These are phyloP conservation scores for Metschnikowia dekortorum DNA, from an alignment of 805 yeast genomes.

Conservation along the genomic window DNA sequence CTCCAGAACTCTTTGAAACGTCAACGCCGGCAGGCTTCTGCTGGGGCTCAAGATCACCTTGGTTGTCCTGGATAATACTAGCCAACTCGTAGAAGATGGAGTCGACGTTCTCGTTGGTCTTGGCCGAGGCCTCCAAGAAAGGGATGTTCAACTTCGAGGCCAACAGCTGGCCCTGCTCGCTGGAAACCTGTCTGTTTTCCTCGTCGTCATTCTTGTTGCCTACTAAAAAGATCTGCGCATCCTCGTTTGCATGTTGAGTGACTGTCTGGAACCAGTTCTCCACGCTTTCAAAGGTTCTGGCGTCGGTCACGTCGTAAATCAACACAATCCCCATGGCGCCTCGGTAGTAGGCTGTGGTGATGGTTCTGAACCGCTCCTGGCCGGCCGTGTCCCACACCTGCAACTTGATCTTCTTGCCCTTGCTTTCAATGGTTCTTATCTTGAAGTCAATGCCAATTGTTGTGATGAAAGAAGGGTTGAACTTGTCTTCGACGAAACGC, in stretches of 20 bases:
- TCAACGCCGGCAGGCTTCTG: constrained; percentile 31
- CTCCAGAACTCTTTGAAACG: constrained; percentile 29
- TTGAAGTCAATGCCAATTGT: constrained; percentile 98
- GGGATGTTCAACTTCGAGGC: constrained; percentile 86
- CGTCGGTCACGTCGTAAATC: constrained; percentile 82
- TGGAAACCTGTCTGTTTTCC: constrained; percentile 78
- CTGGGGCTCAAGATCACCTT: constrained; percentile 40
- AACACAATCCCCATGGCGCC: constrained; percentile 86
- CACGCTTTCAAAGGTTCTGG: constrained; percentile 87
- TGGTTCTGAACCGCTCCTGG: constrained; percentile 93
- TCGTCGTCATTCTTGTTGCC: constrained; percentile 95
- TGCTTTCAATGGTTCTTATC: constrained; percentile 90
- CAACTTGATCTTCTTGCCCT: constrained; percentile 87
- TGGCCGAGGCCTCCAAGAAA: constrained; percentile 94
- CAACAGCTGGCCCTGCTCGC: constrained; percentile 85
- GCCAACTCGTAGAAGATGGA: constrained; percentile 89
- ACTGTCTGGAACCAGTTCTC: constrained; percentile 95
- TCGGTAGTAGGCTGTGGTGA: constrained; percentile 87
- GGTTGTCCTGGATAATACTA: constrained; percentile 76
- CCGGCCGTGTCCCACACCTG: constrained; percentile 98
- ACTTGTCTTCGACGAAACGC: constrained; percentile 93
- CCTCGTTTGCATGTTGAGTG: constrained; percentile 93
- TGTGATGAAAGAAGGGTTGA: constrained; percentile 93
- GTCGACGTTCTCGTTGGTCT: constrained; percentile 87
- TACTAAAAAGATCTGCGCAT: constrained; percentile 88